Base-by-base conservation (phyloP, 306 rosid species). In the Alnus rubra region DNA sequence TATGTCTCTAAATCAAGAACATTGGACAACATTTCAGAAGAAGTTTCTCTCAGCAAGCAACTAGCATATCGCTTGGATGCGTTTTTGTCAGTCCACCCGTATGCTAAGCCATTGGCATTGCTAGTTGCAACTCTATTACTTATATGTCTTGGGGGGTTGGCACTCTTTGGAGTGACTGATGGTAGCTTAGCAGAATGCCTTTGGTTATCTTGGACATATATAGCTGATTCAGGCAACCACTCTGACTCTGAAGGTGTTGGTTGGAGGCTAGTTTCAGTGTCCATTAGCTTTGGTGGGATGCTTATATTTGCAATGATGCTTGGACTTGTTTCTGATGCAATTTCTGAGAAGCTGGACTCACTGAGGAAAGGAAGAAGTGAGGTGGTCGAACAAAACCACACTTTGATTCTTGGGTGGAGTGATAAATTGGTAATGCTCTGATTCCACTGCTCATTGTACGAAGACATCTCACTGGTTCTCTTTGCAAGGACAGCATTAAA, bases 231-330 rank as follows among this genome's bases (percentile, higher is more conserved):
- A 19, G 98, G 98, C 78, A 93, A 88, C 83, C 98, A 93, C 58
- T 86, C 98, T 59, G 88, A 76, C 78, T 93, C 97, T 72, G 86
- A 91, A 81, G 85, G 93, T 50, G 13, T 87, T 49, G 88, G 92
- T 28, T 89, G 91, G n/a, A 91, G 91, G 86, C 83, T 93, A 50
- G 98, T 91, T 79, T 94, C 98, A 1, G 89, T 93, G 86, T 93
- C 92, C 50, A 88, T 93, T 82, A 91, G 97, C 88, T 91, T 93
- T 78, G 98, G 97, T 3, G 97, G 98, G 82, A 93, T 93, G 98
- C 94, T 91, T 79, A 88, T 93, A 77, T 93, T 93, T 86, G 98
- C 98, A 74, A 93, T 93, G 97, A 90, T 93, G 98, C 98, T 91
- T 84, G 98, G 98, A 58, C 95, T 93, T 69, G 98, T 93, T 53